Conservation (phyloP, 208 protist genomes). For the Vickermania spadyakhi region DNA sequence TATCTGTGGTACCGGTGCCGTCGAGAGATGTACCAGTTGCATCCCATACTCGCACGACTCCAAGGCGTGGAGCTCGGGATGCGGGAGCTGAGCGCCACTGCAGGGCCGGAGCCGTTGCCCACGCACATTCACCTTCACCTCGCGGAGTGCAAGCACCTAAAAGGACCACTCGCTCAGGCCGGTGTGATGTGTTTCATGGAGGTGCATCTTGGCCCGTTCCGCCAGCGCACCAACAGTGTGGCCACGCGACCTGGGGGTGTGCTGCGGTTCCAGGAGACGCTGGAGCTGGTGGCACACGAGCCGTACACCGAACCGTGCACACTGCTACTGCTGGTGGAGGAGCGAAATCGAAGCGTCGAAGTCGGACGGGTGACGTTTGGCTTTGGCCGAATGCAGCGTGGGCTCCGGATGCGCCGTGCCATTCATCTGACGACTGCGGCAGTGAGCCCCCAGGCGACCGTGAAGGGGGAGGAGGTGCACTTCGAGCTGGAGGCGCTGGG, state of each 20-base stretch:
- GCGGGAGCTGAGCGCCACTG: constrained; percentile 6
- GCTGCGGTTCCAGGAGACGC: constrained; percentile 25
- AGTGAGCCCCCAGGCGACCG: not conserved
- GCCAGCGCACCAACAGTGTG: constrained; percentile 19
- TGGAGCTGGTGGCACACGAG: constrained; percentile 39
- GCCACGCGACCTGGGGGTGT: constrained; percentile 13
- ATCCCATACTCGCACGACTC: constrained; percentile 50
- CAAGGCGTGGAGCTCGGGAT: constrained; percentile 37
- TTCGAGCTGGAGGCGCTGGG: not conserved
- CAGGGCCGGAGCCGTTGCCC: constrained; percentile 42
- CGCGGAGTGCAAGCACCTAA: constrained; percentile 9
- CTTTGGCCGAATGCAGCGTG: not conserved
- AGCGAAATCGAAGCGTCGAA: not conserved
- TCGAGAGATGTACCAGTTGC: constrained; percentile 71
- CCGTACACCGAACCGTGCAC: not conserved
- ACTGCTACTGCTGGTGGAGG: not conserved
- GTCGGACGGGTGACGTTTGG: not conserved
- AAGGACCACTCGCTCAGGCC: not conserved
- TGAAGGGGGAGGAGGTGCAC: not conserved
- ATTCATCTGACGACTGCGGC: not conserved
- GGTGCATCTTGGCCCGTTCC: constrained; percentile 28
- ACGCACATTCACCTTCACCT: constrained; percentile 25
- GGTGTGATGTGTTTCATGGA: constrained; percentile 19
- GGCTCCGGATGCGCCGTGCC: not conserved
- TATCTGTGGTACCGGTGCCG: constrained; percentile 73